Base-by-base conservation (phyloP, 345 rosid species). In the Citrus inodora region DNA sequence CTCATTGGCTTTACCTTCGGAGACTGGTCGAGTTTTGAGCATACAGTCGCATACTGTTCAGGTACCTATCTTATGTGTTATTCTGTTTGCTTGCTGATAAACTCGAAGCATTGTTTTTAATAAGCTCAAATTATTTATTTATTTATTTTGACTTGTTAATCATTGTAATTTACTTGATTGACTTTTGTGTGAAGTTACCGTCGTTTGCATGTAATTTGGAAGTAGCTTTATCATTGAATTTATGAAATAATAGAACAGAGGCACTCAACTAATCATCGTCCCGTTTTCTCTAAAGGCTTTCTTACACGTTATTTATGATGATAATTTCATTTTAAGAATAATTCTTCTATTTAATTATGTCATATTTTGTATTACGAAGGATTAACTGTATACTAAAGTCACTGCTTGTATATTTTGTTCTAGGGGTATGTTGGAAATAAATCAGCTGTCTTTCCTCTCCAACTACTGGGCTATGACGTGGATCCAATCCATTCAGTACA, bases 371-470 rank as follows among this genome's bases (percentile, higher is more conserved):
- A 53, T 17, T 53, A 17, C 5, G n/a, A 53, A 53, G 58, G 22
- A 17, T 53, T 46, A 46, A 46, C 51, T 46, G 51, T 40, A 40
- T 53, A 61, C 64, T 70, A 75, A 75, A 25, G 22, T 7, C 14
- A 55, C 35, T 80, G 58, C 66, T 10, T 67, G 32, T 70, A 21
- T 22, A 46, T 70, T 81, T 73, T 22, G 68, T 58, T 56, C 63
- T 62, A 96, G 99, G 99, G 99, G 77, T 96, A 96, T 85, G 99
- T 96, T 73, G 99, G 99, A 64, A 96, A 96, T 84, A 96, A 96
- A 80, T 91, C 99, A 60, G 98, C 99, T 30, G 95, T 96, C 24
- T 96, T 96, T 70, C 98, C 98, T 82, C 95, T 96, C 67, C 98
- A 96, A 75, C 84, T 96, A 76, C 81, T 96, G 86, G 99, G 99